Evolutionary conservation across 306 rosid species (phyloP).

Genomic region (Potentilla sterilis): DNA sequence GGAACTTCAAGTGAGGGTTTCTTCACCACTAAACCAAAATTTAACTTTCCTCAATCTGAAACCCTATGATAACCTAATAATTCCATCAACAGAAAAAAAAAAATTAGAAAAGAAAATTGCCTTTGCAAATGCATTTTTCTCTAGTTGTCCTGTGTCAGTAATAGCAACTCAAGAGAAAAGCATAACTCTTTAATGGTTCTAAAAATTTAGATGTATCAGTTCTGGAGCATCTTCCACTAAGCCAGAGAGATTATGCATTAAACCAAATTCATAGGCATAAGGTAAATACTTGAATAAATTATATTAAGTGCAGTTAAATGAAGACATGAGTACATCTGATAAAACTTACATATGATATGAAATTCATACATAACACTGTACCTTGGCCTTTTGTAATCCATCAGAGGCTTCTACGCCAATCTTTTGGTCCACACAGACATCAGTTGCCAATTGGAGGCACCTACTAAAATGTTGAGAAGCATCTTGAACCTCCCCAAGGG

Average conservation of each 20-base stretch:
- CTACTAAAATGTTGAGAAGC: constrained; percentile 68
- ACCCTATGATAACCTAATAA: neutral
- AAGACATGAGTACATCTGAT: neutral
- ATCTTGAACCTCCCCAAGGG: constrained; percentile 81
- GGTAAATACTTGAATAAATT: neutral
- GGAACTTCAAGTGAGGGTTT: neutral
- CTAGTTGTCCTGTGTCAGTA: neutral
- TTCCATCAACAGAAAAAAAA: neutral
- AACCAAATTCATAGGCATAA: neutral
- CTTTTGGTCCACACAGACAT: constrained; percentile 76
- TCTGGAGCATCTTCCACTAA: neutral
- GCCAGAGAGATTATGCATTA: neutral
- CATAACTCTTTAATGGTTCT: neutral
- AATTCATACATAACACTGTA: constrained; percentile 28
- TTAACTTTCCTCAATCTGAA: neutral
- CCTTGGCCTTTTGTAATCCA: constrained; percentile 88
- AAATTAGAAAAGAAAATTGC: neutral
- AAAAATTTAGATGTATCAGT: neutral
- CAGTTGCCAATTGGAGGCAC: constrained; percentile 78
- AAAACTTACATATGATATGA: neutral
- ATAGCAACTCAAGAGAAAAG: neutral
- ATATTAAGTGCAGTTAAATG: neutral
- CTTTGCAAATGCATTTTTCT: neutral
- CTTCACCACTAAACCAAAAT: neutral
- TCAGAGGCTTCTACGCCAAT: constrained; percentile 90